Conservation (phyloP, 2,329 filamentous ascomycete genomes). For the Ophiobolus disseminans region DNA sequence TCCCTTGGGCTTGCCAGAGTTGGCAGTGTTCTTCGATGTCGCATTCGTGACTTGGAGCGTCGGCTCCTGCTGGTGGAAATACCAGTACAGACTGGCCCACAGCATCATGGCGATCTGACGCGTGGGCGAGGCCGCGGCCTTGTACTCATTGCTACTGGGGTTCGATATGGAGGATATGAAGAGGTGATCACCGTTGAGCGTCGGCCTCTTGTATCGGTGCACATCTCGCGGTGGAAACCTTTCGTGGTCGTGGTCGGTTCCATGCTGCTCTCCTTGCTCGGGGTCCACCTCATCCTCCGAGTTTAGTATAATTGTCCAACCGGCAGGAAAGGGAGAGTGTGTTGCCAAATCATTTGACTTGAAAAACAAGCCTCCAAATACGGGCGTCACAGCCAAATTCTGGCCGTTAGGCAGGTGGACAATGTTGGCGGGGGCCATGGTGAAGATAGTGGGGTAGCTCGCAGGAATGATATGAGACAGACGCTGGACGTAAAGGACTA, state of each 20-base stretch:
- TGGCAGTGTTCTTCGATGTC: slow-evolving; percentile 68
- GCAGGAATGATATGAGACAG: slow-evolving; percentile 2
- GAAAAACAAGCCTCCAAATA: slow-evolving; percentile 92
- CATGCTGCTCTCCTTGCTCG: slow-evolving; percentile 37
- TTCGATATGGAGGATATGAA: slow-evolving; percentile 93
- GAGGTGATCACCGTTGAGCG: slow-evolving; percentile 77
- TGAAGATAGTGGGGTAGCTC: slow-evolving; percentile 36
- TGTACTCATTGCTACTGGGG: slow-evolving; percentile 80
- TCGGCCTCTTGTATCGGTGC: slow-evolving; percentile 76
- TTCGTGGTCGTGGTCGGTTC: slow-evolving; percentile 43
- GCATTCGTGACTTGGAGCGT: slow-evolving; percentile 67
- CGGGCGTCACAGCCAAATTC: slow-evolving; percentile 78
- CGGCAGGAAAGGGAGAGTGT: slow-evolving; percentile 74
- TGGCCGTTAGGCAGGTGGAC: slow-evolving; percentile 88
- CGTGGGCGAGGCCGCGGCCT: slow-evolving; percentile 79
- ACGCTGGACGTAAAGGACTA: slow-evolving; percentile 3
- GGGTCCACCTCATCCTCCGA: slow-evolving; percentile 60
- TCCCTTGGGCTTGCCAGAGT: slow-evolving; percentile 74
- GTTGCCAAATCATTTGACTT: slow-evolving; percentile 78
- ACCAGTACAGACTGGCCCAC: slow-evolving; percentile 95
- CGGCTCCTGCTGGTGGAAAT: slow-evolving; percentile 88
- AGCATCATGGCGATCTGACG: slow-evolving; percentile 96
- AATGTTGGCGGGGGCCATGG: slow-evolving; percentile 53
- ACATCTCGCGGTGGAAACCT: slow-evolving; percentile 51
- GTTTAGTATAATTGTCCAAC: slow-evolving; percentile 89